Conservation (phyloP, 116 monocot genomes). For the Papilionanthe hybrid region DNA sequence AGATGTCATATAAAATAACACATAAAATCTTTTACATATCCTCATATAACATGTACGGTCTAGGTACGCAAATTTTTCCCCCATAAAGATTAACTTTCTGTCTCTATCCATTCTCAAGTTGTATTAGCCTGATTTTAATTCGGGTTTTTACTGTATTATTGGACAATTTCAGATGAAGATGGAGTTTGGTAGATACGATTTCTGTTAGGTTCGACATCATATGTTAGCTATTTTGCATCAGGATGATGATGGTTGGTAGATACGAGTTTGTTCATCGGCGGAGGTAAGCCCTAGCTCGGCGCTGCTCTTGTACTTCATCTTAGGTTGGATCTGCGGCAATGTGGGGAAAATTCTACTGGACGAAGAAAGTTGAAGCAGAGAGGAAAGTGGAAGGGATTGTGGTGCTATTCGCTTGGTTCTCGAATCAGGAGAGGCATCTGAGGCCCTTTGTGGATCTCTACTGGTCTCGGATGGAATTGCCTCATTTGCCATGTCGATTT, state of each 20-base stretch:
- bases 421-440: constrained; percentile 29
- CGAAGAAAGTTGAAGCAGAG: constrained; percentile 19
- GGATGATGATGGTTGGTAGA: not conserved
- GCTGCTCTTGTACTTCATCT: constrained; percentile 1
- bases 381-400: constrained; percentile 19
- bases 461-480: constrained; percentile 33
- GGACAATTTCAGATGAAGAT: not conserved
- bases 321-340: constrained; percentile 8
- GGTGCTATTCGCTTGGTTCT: constrained; percentile 41
- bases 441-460: constrained; percentile 35
- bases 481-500: constrained; percentile 45
- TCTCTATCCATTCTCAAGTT: not conserved
- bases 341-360: constrained; percentile 21
- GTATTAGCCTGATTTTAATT: not conserved
- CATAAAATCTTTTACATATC: too few relatives aligned
- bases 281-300: not conserved
- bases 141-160: not conserved
- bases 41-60: too few relatives aligned
- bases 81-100: not conserved
- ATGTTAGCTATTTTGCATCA: not conserved
- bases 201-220: not conserved
- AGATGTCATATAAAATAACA: too few relatives aligned
- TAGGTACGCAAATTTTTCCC: too few relatives aligned
- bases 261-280: not conserved
- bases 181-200: not conserved